Conservation (phyloP, 768 basidiomycete genomes). For the Russula abietina region DNA sequence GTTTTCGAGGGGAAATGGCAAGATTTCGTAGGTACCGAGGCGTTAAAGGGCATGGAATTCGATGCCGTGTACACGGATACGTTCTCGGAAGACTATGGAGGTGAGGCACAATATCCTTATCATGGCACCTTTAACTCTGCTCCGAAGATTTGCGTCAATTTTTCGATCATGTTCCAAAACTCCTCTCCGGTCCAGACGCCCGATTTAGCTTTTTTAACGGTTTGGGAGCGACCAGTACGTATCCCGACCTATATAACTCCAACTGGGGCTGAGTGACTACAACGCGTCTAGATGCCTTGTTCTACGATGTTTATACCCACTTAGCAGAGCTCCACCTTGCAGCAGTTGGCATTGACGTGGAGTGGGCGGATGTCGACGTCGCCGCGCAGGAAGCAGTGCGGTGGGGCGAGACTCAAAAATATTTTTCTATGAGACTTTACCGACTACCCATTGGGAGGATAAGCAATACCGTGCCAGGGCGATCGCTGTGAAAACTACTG, state of each 20-base stretch:
- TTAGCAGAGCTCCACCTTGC: constrained; percentile 80
- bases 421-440: constrained; percentile 74
- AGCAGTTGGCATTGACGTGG: constrained; percentile 70
- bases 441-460: constrained; percentile 46
- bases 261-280: constrained; percentile 1
- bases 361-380: constrained; percentile 81
- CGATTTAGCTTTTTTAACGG: constrained; percentile 96
- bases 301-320: constrained; percentile 87
- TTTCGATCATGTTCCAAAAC: constrained; percentile 72
- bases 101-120: constrained; percentile 32
- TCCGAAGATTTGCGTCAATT: constrained; percentile 62
- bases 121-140: not conserved
- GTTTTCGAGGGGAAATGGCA: constrained; percentile 94
- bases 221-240: constrained; percentile 84
- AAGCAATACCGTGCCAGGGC: constrained; percentile 29
- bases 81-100: constrained; percentile 80
- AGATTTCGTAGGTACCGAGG: constrained; percentile 60
- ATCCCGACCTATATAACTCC: not conserved
- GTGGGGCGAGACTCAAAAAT: constrained; percentile 73
- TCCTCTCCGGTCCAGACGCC: constrained; percentile 69
- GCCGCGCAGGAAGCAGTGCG: constrained; percentile 47
- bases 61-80: constrained; percentile 91
- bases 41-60: constrained; percentile 62
- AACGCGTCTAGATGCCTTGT: constrained; percentile 56
- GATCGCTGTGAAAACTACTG: not conserved